A percentile compares a stretch with the other conserved stretches of the same genome.
Evolutionary conservation across 129 eudicot species (phyloP).

Genomic region (Pulicaria dysenterica): DNA sequence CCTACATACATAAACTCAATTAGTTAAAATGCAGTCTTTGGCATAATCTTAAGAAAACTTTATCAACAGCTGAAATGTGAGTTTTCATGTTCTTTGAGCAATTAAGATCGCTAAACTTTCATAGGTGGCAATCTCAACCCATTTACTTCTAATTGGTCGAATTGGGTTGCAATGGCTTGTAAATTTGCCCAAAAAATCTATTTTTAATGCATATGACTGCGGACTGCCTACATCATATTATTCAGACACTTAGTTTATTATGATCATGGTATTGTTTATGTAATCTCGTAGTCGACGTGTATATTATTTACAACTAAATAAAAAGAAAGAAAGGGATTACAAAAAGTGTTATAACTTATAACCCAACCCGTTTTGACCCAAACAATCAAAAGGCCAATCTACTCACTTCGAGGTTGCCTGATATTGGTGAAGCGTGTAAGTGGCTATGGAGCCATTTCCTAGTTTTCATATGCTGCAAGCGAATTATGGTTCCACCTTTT

Average conservation of each 20-base stretch:
- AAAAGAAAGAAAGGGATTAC: neutral
- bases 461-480: slow-evolving; percentile 94
- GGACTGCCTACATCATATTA: neutral
- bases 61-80: slow-evolving; percentile 10
- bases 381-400: slow-evolving; percentile 25
- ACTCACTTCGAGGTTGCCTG: slow-evolving; percentile 90
- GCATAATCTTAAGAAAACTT: slow-evolving; percentile 9
- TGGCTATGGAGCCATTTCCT: slow-evolving; percentile 96
- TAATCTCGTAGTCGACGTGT: neutral
- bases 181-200: neutral
- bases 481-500: slow-evolving; percentile 67
- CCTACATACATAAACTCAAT: slow-evolving; percentile 50
- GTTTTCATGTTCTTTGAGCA: slow-evolving; percentile 6
- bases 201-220: neutral
- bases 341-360: neutral
- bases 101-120: neutral
- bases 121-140: no score
- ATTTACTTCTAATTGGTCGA: no score
- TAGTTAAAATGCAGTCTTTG: slow-evolving; percentile 4
- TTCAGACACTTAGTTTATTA: neutral
- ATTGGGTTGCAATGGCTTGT: neutral
- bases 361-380: neutral
- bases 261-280: neutral
- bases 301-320: neutral
- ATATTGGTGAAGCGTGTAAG: slow-evolving; percentile 93